Base-by-base conservation (phyloP, 2,329 filamentous ascomycete genomes). In the Phialophora chinensis region DNA sequence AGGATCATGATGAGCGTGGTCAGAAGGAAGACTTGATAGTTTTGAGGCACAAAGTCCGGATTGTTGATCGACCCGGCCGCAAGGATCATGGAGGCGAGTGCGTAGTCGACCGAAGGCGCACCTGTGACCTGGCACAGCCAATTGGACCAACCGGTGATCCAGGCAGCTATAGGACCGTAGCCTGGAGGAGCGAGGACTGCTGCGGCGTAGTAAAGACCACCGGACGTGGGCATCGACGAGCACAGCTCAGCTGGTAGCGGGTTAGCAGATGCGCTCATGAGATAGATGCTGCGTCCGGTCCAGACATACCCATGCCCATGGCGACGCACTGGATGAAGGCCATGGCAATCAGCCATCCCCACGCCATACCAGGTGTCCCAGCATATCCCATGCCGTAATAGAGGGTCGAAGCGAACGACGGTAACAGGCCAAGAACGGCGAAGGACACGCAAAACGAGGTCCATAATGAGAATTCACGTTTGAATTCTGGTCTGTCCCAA, bases 321-420 rank as follows among this genome's bases (percentile, higher is more conserved):
- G 90, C 89, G 63, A 91, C 86, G 75, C 86, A 88, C 74, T 91
- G 86, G 47, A 92, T 90, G 49, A 91, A 91, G 4, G 88, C 71
- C 85, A 91, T 90, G 57, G 88, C 88, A 54, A 92, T 81, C 31
- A 91, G 78, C 90, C 90, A 92, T 4, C 90, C 90, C 90, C 90
- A 92, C 1, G 88, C 88, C 88, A 91, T 90, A 27, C 88, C 71
- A 66, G 81, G 84, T 0, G 83, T 86, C 4, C 85, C 82, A 25
- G 83, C 83, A 74, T 86, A 86, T 44, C 84, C 84, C 79, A 88
- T 86, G 70, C 89, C 89, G 82, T 91, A 92, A 74, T 84, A 89
- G 69, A 92, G 77, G 0, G 90, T 92, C 69, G 85, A 88, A 0
- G 89, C 90, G 72, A 92, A 91, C 67, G 87, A 90, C 0, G 90